A percentile compares a stretch with the other conserved stretches of the same genome.
Conservation (phyloP, 495 filamentous ascomycete species). For the Aspergillus leporis region DNA sequence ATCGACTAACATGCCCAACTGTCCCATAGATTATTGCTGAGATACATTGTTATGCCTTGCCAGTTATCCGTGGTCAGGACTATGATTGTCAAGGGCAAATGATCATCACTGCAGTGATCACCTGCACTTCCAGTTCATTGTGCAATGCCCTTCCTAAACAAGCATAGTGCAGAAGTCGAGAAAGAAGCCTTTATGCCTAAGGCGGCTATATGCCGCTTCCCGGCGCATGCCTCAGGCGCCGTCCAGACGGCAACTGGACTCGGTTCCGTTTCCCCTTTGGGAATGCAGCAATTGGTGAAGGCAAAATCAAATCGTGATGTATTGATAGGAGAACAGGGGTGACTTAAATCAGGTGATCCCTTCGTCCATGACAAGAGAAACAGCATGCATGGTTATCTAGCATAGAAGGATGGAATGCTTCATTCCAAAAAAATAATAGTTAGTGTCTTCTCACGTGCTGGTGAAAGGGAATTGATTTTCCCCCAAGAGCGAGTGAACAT, state of each 20-base stretch:
- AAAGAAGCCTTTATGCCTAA: background rate
- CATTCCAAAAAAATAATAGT: background rate
- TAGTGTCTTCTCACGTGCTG: background rate
- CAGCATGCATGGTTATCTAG: background rate
- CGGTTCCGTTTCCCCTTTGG: conserved; percentile 1
- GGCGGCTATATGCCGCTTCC: background rate
- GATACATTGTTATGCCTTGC: no score
- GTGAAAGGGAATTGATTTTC: conserved; percentile 10
- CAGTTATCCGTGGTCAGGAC: no score
- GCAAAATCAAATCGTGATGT: background rate
- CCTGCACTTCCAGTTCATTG: no score
- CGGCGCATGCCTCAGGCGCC: background rate
- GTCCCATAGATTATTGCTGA: no score
- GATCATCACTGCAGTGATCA: no score
- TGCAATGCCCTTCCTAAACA: background rate
- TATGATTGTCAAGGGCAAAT: no score
- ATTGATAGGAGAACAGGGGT: background rate
- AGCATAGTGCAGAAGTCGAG: background rate
- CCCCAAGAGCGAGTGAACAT: background rate
- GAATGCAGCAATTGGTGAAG: background rate
- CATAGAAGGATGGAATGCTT: background rate
- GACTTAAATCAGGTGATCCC: no score
- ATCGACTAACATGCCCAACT: background rate
- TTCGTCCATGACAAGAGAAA: no score
- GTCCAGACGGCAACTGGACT: background rate